Percentiles rank a stretch among this genome's conserved stretches.
phyloP scores from a whole-genome alignment of 1,139 yeast species.

The Yamadazyma siamensis region DNA sequence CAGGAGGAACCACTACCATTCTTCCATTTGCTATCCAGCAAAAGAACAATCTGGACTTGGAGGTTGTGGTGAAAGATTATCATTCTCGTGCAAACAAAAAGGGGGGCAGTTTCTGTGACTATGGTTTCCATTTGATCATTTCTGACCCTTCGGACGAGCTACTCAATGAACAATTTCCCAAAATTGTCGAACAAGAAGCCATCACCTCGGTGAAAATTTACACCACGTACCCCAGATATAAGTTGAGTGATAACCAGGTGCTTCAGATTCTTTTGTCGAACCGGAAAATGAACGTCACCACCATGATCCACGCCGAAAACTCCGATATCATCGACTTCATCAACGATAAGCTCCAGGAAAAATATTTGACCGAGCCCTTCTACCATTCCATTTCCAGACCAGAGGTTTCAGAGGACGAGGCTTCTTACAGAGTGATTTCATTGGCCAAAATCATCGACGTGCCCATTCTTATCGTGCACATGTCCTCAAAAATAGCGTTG shows the following conservation, averaged over 20 bases:
- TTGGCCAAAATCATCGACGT: slow-evolving; percentile 37
- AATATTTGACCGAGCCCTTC: slow-evolving; percentile 34
- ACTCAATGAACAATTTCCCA: slow-evolving; percentile 15
- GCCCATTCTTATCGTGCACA: slow-evolving; percentile 46
- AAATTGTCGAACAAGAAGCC: slow-evolving; percentile 18
- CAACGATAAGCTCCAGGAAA: slow-evolving; percentile 32
- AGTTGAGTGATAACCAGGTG: slow-evolving; percentile 35
- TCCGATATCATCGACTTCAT: slow-evolving; percentile 42
- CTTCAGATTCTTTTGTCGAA: slow-evolving; percentile 36
- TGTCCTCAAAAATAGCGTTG: slow-evolving; percentile 42
- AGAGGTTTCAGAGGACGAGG: slow-evolving; percentile 44
- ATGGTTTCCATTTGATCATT: slow-evolving; percentile 42
- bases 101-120: slow-evolving; percentile 34
- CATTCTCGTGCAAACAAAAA: slow-evolving; percentile 25
- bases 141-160: slow-evolving; percentile 21
- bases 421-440: slow-evolving; percentile 44
- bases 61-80: slow-evolving; percentile 25
- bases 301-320: slow-evolving; percentile 51
- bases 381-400: slow-evolving; percentile 47
- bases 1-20: slow-evolving; percentile 51
- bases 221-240: slow-evolving; percentile 43
- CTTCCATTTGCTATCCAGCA: slow-evolving; percentile 42
- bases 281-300: slow-evolving; percentile 37
- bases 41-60: slow-evolving; percentile 21
- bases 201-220: slow-evolving; percentile 45